Evolutionary conservation across 192 early-diverging fungal genomes (phyloP).

Genomic region (Mortierella alpina): DNA sequence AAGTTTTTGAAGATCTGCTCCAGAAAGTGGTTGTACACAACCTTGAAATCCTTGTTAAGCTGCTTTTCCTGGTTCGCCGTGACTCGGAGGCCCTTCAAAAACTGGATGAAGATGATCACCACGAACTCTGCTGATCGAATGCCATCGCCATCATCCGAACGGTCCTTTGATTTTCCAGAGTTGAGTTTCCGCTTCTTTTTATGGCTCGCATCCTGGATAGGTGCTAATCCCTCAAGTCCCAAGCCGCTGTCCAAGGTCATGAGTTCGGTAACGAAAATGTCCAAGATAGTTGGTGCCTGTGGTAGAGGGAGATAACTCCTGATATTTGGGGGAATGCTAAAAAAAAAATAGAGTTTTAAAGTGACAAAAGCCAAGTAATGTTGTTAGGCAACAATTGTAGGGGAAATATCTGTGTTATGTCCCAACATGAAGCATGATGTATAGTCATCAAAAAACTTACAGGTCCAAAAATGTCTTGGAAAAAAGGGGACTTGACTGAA

Average conservation of each 20-base stretch:
- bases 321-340: conserved; percentile 32
- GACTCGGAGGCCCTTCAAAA: conserved; percentile 38
- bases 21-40: conserved; percentile 22
- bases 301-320: conserved; percentile 36
- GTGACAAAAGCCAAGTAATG: neutral
- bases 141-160: neutral
- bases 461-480: conserved; percentile 29
- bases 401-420: neutral
- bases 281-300: conserved; percentile 32
- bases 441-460: conserved; percentile 8
- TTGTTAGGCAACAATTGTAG: neutral
- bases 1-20: conserved; percentile 15
- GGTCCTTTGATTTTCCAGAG: conserved; percentile 24
- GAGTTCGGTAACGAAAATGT: conserved; percentile 35
- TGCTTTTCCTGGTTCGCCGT: conserved; percentile 48
- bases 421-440: neutral
- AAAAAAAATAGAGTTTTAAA: neutral
- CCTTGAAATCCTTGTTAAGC: conserved; percentile 39
- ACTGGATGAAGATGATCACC: conserved; percentile 35
- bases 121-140: conserved; percentile 23
- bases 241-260: conserved; percentile 26
- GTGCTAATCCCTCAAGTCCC: conserved; percentile 24
- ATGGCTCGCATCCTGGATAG: conserved; percentile 5
- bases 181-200: conserved; percentile 52
- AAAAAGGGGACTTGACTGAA: conserved; percentile 29